A percentile compares a stretch with the other conserved stretches of the same genome.
phyloP scores from a whole-genome alignment of 495 filamentous ascomycete genomes.

The Talaromyces liani region DNA sequence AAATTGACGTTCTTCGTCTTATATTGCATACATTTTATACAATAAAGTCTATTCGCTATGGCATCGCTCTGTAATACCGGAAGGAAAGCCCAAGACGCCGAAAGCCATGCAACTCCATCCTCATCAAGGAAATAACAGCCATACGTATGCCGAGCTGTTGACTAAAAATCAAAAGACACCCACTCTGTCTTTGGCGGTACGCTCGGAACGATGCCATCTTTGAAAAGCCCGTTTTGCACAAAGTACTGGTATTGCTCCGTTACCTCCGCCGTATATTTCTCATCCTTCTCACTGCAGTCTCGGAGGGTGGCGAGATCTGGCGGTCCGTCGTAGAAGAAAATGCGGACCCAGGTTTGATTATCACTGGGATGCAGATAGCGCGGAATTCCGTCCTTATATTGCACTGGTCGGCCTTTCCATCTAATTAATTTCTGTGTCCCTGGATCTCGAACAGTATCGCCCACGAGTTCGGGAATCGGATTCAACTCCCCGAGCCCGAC shows the following conservation, averaged over 20 bases:
- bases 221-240: conserved; percentile 53
- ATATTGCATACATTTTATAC: too few relatives aligned
- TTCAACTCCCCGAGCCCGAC: conserved; percentile 22
- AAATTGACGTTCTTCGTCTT: too few relatives aligned
- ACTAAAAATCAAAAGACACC: conserved; percentile 61
- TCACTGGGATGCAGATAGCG: conserved; percentile 44
- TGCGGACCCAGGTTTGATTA: conserved; percentile 40
- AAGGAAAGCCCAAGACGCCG: background rate
- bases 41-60: too few relatives aligned
- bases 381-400: conserved; percentile 42
- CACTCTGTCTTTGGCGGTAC: conserved; percentile 68
- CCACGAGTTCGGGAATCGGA: conserved; percentile 29
- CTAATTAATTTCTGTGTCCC: conserved; percentile 26
- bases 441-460: conserved; percentile 31
- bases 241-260: conserved; percentile 54
- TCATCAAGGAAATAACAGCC: background rate
- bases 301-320: conserved; percentile 41
- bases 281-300: conserved; percentile 29
- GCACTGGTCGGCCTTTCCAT: conserved; percentile 51
- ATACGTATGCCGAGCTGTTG: background rate
- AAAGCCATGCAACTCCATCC: background rate
- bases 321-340: conserved; percentile 67
- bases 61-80: too few relatives aligned
- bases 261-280: conserved; percentile 38
- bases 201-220: conserved; percentile 56